Conservation (phyloP, 2,329 filamentous ascomycete genomes). For the Beauveria bassiana region DNA sequence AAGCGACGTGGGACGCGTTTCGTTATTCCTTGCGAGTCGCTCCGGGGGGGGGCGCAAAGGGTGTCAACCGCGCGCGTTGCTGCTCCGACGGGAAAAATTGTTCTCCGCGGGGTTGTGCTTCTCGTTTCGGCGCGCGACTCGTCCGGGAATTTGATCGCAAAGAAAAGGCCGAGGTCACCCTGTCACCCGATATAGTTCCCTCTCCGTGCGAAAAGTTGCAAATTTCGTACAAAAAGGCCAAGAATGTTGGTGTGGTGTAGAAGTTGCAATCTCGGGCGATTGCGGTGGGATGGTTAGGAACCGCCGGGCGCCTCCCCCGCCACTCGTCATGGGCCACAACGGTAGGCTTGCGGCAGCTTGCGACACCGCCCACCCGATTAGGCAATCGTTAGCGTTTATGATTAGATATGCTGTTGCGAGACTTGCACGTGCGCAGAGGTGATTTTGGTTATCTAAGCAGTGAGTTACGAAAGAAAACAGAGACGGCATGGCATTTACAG, state of each 20-base stretch:
- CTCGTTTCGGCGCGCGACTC: neutral
- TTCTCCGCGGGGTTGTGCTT: neutral
- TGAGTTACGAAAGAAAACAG: too few species aligned
- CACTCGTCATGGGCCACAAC: slow-evolving; percentile 7
- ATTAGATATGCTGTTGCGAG: slow-evolving; percentile 16
- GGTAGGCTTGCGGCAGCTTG: neutral
- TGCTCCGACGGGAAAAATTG: neutral
- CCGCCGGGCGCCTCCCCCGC: neutral
- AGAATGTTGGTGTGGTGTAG: neutral
- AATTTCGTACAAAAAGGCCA: neutral
- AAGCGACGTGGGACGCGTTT: neutral
- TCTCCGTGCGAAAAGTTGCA: neutral
- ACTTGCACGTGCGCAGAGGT: slow-evolving; percentile 13
- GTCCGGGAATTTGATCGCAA: neutral
- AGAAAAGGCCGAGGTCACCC: neutral
- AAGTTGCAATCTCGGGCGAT: neutral
- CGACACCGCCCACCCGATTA: slow-evolving; percentile 12
- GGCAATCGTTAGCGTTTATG: slow-evolving; percentile 6
- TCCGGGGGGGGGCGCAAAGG: neutral
- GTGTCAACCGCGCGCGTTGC: neutral
- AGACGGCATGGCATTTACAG: too few species aligned
- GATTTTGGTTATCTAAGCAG: too few species aligned
- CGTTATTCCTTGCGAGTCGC: neutral
- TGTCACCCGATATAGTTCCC: neutral
- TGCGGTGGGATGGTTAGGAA: neutral